Percentiles rank a stretch among this genome's conserved stretches.
phyloP scores from a whole-genome alignment of 805 yeast genomes.

The Myxozyma kluyveri region DNA sequence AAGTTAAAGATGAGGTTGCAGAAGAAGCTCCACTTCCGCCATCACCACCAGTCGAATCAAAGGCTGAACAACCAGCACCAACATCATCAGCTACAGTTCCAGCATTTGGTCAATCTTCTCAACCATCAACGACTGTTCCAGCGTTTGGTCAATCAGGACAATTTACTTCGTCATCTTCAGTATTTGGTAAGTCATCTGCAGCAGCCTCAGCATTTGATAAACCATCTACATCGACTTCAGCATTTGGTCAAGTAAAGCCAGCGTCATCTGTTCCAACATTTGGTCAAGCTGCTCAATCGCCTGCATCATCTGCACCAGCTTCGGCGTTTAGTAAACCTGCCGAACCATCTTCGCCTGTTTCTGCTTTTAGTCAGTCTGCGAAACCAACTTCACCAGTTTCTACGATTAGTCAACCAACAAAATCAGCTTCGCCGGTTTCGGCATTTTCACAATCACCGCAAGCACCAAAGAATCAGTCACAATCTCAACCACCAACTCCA shows the following conservation, averaged over 20 bases:
- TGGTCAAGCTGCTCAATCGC: background rate
- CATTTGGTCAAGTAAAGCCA: background rate
- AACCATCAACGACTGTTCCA: background rate
- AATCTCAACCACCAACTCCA: background rate
- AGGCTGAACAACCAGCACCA: background rate
- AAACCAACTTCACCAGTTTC: background rate
- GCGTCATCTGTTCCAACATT: background rate
- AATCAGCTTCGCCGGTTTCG: too few relatives aligned
- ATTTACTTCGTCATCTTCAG: background rate
- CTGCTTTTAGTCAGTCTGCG: too few relatives aligned
- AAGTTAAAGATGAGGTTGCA: too few relatives aligned
- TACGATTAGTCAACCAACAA: too few relatives aligned
- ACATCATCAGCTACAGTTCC: background rate
- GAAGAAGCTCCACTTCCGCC: too few relatives aligned
- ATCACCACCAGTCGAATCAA: too few relatives aligned
- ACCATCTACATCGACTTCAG: background rate
- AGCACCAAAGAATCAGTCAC: slow-evolving; percentile 1
- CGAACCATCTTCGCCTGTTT: too few relatives aligned
- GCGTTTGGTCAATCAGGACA: slow-evolving; percentile 2
- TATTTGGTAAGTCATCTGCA: background rate
- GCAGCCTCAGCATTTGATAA: too few relatives aligned
- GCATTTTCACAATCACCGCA: background rate
- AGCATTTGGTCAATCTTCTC: slow-evolving; percentile 2
- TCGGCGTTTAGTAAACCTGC: too few relatives aligned
- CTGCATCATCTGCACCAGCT: too few relatives aligned